Base-by-base conservation (phyloP, 495 filamentous ascomycete genomes). In the Hyphodiscus hymeniophilus region DNA sequence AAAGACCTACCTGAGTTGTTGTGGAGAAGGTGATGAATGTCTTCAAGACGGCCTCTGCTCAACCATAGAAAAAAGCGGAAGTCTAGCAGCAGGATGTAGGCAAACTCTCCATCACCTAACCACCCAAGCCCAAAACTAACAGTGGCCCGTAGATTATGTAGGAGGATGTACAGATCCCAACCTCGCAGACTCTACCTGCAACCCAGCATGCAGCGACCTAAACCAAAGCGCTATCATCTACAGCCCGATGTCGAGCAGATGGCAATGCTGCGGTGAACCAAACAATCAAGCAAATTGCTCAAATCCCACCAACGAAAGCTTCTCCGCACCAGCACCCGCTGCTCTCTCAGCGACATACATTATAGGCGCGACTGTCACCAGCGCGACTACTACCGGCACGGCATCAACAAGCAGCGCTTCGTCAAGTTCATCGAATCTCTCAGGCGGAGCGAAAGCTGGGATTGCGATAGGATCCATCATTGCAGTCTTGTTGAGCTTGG, bases 241-340 rank as follows among this genome's bases (percentile, higher is more conserved):
- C 16, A 23, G 13, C 5, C 7, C 7, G 8, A 21, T 13, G 7
- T 22, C 39, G 2, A 11, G 15, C 11, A 23, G 21, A 17, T 42
- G 39, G 39, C 39, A 42, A 11, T 42, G 39, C 20, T 42, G 39
- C 18, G 39, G 39, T 23, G 1, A n/a, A 6, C 7, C 15, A 21
- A 23, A 42, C 17, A 23, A 23, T 8, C 7, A n/a, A 17, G 39
- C n/a, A 6, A 17, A 23, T n/a, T 42, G 71, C 0, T 51, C 59
- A 11, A 76, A 75, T 53, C 74, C 73, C 11, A 66, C 64, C 34
- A 68, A 71, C 34, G 70, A 69, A 21, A 61, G 60, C 17, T 74
- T 77, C 59, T 74, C 71, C 62, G 73, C 75, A 53, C 75, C 70
- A 56, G 69, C 75, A 20, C 74, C 75, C 5, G 63, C 67, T 42